These are phyloP conservation scores for Elaeis oleifera DNA, from an alignment of 202 grass and related monocot genomes.

Conservation along the genomic window DNA sequence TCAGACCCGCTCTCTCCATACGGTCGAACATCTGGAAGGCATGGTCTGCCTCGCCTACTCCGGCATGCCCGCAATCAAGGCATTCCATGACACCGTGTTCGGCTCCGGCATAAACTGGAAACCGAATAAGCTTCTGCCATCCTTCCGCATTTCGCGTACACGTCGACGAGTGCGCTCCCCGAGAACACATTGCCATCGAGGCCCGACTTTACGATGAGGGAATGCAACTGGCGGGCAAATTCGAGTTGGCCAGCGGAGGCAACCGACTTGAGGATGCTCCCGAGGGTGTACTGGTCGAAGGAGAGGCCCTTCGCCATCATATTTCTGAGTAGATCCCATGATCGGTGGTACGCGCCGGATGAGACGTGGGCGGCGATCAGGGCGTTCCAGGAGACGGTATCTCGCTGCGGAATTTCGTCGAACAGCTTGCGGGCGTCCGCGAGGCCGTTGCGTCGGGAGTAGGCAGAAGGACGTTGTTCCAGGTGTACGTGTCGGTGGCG, in stretches of 20 bases:
- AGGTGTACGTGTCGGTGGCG: constrained; percentile 13
- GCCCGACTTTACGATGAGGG: constrained; percentile 26
- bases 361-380: constrained; percentile 39
- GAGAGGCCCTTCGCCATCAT: constrained; percentile 32
- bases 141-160: constrained; percentile 37
- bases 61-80: constrained; percentile 26
- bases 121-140: constrained; percentile 20
- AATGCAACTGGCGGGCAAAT: constrained; percentile 36
- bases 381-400: constrained; percentile 45
- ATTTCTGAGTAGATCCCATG: constrained; percentile 14
- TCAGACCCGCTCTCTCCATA: constrained; percentile 38
- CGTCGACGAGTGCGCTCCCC: constrained; percentile 36
- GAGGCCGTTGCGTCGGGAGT: constrained; percentile 22
- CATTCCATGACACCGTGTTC: constrained; percentile 51
- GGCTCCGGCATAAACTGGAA: constrained; percentile 41
- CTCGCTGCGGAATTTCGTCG: constrained; percentile 35
- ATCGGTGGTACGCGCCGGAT: constrained; percentile 10
- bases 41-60: neutral
- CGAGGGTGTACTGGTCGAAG: constrained; percentile 37
- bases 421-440: constrained; percentile 32
- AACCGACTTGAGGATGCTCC: constrained; percentile 32
- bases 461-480: constrained; percentile 51
- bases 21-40: constrained; percentile 18
- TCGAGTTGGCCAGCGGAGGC: constrained; percentile 1
- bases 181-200: constrained; percentile 31